Base-by-base conservation (phyloP, 306 rosid species). In the Leucaena leucocephala region DNA sequence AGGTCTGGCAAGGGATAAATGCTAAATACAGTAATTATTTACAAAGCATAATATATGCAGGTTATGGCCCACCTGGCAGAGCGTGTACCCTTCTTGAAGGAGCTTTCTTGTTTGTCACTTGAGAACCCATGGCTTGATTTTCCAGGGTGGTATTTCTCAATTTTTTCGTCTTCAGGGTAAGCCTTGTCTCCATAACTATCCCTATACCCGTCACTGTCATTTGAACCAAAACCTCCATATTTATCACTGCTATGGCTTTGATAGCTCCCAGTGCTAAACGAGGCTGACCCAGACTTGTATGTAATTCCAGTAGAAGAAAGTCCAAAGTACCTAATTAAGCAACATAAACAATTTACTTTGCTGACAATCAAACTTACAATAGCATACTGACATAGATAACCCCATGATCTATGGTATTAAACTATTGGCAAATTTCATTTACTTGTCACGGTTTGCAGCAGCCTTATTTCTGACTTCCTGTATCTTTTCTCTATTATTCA, bases 391-490 rank as follows among this genome's bases (percentile, higher is more conserved):
- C 34, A 39, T 42, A 19, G 69, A 54, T 64, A 80, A 77, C 64
- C 81, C 33, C 38, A 77, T 63, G 66, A 80, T 19, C 55, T 13
- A 50, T 33, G 45, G 54, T 66, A 62, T 72, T 66, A 50, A 62
- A 77, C 73, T 66, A 45, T 44, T 46, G 42, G 77, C 43, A 57
- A 80, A 67, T 49, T 81, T 64, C 78, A 85, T 92, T 68, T 85
- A 96, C 99, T 96, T 96, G 86, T 96, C 94, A 70, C 93, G 98
- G 84, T 96, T 96, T 55, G 96, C 80, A 84, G 98, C 89, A 71
- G 99, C 99, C 87, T 96, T 96, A 78, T 86, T 90, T 90, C 99
- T 93, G 73, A 76, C 86, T 68, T 90, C 93, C 67, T 91, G 97
- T 86, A 96, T 96, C 85, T 96, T 96, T 8, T 96, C 99, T 85